Evolutionary conservation across 169 alveolate species (phyloP), one percentile per base, ranked within the genome.

Genomic region (Plasmodium blacklocki): DNA sequence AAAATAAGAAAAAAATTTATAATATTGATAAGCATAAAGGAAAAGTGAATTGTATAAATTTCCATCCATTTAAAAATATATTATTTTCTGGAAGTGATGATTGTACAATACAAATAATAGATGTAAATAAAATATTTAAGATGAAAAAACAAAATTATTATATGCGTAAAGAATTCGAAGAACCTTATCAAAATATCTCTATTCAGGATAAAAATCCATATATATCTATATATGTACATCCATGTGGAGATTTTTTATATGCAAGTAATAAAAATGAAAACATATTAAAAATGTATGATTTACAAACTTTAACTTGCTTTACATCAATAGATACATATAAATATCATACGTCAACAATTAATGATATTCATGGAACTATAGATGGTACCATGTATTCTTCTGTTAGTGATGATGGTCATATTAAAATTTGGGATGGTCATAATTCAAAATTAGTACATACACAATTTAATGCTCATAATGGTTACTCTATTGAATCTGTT

Each of bases 231-330:
- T 94, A 32, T 91, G 96, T 94, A 71, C 96, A 94, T 56, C 96
- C 96, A 45, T 94, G 96, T 64, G 96, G 96, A 15, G 96, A 94
- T 75, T 94, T 94, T 70, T 59, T 94, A 49, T 89, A 76, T 74
- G 93, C 92, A 8, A 93, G 96, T 43, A 94, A 94, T 58, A 74
- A 68, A 60, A 94, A 85, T 88, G 89, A 78, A 66, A 89, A 93
- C 26, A 66, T 94, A 21, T 26, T 92, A 19, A 91, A 94, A 39
- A 86, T 94, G 23, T 94, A 75, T 74, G 96, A 94, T 71, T 60
- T 94, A 7, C 88, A 92, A 50, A 90, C 96, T 3, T 39, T 92
- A 11, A 58, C 80, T 12, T 94, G 96, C 58, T 94, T 64, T 71
- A 78, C 58, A 12, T 64, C 89, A 7, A 26, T 32, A 47, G 76